A percentile compares a stretch with the other conserved stretches of the same genome.
Evolutionary conservation across 805 yeast species (phyloP).

Genomic region (Cyberlindnera misumaiensis): DNA sequence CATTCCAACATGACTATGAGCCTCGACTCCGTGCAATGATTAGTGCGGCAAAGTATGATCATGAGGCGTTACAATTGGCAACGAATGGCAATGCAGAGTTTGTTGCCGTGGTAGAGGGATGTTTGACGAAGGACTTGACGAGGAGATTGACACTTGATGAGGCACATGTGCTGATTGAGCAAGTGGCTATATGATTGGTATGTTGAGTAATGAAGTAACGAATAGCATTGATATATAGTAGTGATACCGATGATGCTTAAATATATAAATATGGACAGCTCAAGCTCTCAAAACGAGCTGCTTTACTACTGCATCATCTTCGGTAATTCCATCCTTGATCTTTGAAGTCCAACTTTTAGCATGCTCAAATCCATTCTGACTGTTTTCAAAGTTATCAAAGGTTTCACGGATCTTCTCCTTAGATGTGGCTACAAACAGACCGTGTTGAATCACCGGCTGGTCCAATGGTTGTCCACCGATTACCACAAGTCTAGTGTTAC

Average conservation of each 20-base stretch:
- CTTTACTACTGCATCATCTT: conserved; percentile 12
- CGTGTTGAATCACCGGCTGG: conserved; percentile 78
- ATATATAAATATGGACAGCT: no score
- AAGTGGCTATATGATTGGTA: background rate
- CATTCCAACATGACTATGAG: conserved; percentile 79
- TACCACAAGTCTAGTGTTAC: conserved; percentile 56
- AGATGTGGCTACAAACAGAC: conserved; percentile 82
- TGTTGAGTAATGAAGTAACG: no score
- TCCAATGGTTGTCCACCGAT: conserved; percentile 70
- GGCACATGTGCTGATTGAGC: conserved; percentile 19
- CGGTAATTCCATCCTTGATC: conserved; percentile 31
- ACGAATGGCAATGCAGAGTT: conserved; percentile 26
- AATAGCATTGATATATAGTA: no score
- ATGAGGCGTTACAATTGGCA: conserved; percentile 35
- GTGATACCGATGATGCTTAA: no score
- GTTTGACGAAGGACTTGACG: conserved; percentile 45
- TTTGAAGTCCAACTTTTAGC: conserved; percentile 51
- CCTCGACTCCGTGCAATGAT: conserved; percentile 74
- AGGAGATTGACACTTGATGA: conserved; percentile 44
- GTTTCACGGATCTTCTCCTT: conserved; percentile 62
- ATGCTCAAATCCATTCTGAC: conserved; percentile 63
- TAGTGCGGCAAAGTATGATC: conserved; percentile 55
- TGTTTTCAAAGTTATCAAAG: conserved; percentile 63
- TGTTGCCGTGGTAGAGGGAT: conserved; percentile 39
- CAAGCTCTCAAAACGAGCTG: no score